These are phyloP conservation scores for Alectoria sarmentosa DNA, from an alignment of 495 filamentous ascomycete species.

Conservation along the genomic window DNA sequence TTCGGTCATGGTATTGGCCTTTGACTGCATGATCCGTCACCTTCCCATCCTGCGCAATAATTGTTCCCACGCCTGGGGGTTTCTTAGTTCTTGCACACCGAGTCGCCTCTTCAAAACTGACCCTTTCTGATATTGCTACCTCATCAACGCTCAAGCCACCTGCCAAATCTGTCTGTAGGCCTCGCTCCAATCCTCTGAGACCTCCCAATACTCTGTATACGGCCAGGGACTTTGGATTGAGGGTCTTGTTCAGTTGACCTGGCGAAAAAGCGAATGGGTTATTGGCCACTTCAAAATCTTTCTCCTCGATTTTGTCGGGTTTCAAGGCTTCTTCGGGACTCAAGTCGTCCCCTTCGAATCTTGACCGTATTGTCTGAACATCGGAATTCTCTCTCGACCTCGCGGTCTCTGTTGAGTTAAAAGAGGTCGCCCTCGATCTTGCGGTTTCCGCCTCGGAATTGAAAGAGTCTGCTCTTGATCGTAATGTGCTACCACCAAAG, in stretches of 20 bases:
- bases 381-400: conserved; percentile 41
- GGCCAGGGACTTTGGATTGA: conserved; percentile 66
- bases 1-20: conserved; percentile 53
- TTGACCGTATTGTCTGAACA: conserved; percentile 27
- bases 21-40: conserved; percentile 23
- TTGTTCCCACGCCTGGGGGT: conserved; percentile 1
- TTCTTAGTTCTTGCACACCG: conserved; percentile 21
- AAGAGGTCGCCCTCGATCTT: conserved; percentile 41
- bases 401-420: conserved; percentile 37
- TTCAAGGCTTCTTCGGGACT: conserved; percentile 50
- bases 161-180: conserved; percentile 56
- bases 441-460: conserved; percentile 35
- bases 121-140: conserved; percentile 43
- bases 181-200: conserved; percentile 57
- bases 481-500: conserved; percentile 45
- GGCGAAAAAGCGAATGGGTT: conserved; percentile 68
- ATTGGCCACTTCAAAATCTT: conserved; percentile 56
- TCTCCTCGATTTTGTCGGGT: conserved; percentile 58
- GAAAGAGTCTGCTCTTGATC: conserved; percentile 43
- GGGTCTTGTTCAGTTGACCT: conserved; percentile 65
- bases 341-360: conserved; percentile 38
- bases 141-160: conserved; percentile 64
- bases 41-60: conserved; percentile 19
- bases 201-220: conserved; percentile 66
- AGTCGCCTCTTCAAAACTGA: conserved; percentile 57